Base-by-base conservation (phyloP, 1,284 basidiomycete species). In the Cryptococcus sp. region DNA sequence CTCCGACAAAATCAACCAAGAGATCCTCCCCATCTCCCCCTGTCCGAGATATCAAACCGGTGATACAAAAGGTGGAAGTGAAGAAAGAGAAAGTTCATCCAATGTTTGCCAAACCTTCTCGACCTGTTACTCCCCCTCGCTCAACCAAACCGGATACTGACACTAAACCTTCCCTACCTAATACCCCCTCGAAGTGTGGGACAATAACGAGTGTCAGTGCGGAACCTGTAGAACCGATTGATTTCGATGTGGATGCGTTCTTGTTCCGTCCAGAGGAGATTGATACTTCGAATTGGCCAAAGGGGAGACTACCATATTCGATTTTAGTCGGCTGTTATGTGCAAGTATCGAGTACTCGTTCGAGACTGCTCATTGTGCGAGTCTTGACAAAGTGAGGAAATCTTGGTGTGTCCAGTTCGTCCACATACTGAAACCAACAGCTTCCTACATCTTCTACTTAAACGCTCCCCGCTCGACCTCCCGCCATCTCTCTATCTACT, bases 401-500 rank as follows among this genome's bases (percentile, higher is more conserved):
- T 38, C 8, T 10, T 8, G 15, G n/a, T 23, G 23, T 45, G 46
- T 46, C 7, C 37, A 30, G 15, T 36, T 5, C 7, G n/a, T 10
- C n/a, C 4, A 7, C 50, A 48, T 46, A 15, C 52, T 43, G 34
- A 42, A 35, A 52, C 43, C 30, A 23, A 14, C 58, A 78, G 76
- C 53, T 78, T 78, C 55, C 76, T 96, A 10, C 85, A 89, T 23
- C 82, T 84, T 11, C 81, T 95, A 48, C 80, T 86, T 55, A 74
- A 78, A 37, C 83, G 86, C 58, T 85, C 92, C 64, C 83, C 88
- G 0, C 58, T 79, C 8, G 88, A 89, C 46, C 81, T 96, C 46
- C 76, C 88, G 44, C 83, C 89, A 11, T 81, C 89, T n/a, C 79
- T 95, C n/a, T 96, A 95, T 74, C 83, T 96, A 32, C 80, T 94